Evolutionary conservation across 2,329 filamentous ascomycete genomes (phyloP), one percentile per base, ranked within the genome.

Genomic region (Leptographium galeiforme): DNA sequence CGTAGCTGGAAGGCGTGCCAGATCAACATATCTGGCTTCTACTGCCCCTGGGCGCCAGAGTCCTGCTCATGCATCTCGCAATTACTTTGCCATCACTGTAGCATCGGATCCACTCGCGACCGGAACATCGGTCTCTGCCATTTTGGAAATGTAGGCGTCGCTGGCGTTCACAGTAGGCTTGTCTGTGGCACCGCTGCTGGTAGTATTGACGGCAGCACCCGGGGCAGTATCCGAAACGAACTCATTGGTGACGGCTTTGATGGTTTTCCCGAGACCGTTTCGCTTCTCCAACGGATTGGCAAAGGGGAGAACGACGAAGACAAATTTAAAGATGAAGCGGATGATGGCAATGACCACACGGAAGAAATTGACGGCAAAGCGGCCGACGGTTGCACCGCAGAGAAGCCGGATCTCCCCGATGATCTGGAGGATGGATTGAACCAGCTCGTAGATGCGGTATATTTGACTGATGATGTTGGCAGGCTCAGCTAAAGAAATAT

Each of bases 281-380:
- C 13, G 25, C 10, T 18, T 33, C 33, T 30, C 48, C 2, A 50
- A 38, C 18, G 54, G 52, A 25, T 53, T 55, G 19, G 51, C 25
- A 25, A 48, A 43, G 14, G 55, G 51, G 33, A 52, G 32, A 12
- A 48, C 57, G 25, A 41, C 46, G 34, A 53, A 58, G 11, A 57
- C 2, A 6, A 52, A 11, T 32, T 18, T 4, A 10, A 53, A 46
- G 0, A 50, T 2, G 25, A 33, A 33, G 13, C 19, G 36, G 38
- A 11, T 16, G 8, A 49, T 14, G 13, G 18, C 36, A 14, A 49
- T 25, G 11, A 12, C 7, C 34, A 49, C 6, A 19, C 34, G 47
- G 36, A 40, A 49, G 8, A 39, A 13, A 10, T 30, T 39, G 47
- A 49, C 19, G 6, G 25, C 14, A 8, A 36, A 40, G 8, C 48